Evolutionary conservation across 768 basidiomycete species (phyloP).

Genomic region (Saitozyma podzolica): DNA sequence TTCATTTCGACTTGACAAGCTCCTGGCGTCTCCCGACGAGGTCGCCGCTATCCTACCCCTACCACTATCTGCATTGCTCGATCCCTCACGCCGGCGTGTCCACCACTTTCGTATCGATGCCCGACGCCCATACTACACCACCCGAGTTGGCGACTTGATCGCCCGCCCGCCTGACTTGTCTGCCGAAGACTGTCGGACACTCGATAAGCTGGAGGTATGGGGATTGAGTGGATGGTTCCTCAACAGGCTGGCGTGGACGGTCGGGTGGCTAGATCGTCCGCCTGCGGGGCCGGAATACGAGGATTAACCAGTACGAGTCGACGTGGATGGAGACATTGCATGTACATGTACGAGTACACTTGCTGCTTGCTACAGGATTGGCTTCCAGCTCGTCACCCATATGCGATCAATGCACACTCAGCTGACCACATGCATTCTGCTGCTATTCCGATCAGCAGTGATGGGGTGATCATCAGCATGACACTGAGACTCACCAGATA

Average conservation of each 20-base stretch:
- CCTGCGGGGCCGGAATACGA: slow-evolving; percentile 17
- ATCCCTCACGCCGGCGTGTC: slow-evolving; percentile 14
- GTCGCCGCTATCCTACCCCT: slow-evolving; percentile 41
- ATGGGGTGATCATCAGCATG: slow-evolving; percentile 1
- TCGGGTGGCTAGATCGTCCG: slow-evolving; percentile 25
- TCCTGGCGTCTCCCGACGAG: slow-evolving; percentile 37
- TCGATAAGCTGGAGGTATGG: slow-evolving; percentile 39
- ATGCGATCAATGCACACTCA: not conserved
- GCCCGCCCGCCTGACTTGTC: not conserved
- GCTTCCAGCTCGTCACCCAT: slow-evolving; percentile 1
- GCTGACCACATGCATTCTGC: not conserved
- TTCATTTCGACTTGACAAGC: slow-evolving; percentile 21
- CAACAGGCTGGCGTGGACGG: slow-evolving; percentile 32
- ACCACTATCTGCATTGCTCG: slow-evolving; percentile 25
- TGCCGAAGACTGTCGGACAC: not conserved
- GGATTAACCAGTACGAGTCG: slow-evolving; percentile 5
- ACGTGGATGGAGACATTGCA: not conserved
- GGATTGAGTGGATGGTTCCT: slow-evolving; percentile 49
- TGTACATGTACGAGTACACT: not conserved
- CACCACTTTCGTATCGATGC: slow-evolving; percentile 35
- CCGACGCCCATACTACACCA: slow-evolving; percentile 32
- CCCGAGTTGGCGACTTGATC: slow-evolving; percentile 30
- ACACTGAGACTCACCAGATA: slow-evolving; percentile 7
- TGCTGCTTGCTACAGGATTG: not conserved
- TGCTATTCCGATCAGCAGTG: not conserved